Base-by-base conservation (phyloP, 2,329 filamentous ascomycete genomes). In the Epichloe amarillans region DNA sequence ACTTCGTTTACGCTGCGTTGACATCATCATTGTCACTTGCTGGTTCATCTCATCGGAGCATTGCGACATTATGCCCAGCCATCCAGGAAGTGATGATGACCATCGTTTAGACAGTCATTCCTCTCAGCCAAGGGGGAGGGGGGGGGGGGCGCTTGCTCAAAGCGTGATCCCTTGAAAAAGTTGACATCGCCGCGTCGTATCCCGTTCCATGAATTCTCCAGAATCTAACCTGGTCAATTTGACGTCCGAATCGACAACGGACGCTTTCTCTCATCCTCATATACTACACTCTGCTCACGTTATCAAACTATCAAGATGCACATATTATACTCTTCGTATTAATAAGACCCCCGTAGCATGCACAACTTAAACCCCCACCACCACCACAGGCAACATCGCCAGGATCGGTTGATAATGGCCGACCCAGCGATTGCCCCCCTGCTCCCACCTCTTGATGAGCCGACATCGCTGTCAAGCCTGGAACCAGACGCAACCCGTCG, bases 401-500 rank as follows among this genome's bases (percentile, higher is more conserved):
- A 48, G n/a, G 10, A 47, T 15, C 23, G 11, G 17, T 36, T 14
- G 19, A 43, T 37, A 17, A 50, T 50, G 48, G 11, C 21, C n/a
- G 46, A 52, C 36, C 23, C 30, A 3, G 11, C 23, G 12, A 49
- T 33, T 21, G 44, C 47, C 6, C 52, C 23, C 23, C 49, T 53
- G 30, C 49, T 53, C 4, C 46, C 35, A 3, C 33, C 52, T 8
- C 37, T 15, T 5, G 38, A 42, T 8, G 17, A 49, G 11, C 19
- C 12, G 14, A 21, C 10, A 17, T 17, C 50, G 3, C 35, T 39
- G 4, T 37, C 50, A 15, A 19, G 19, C 35, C 19, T 41, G 12
- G 23, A 47, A 38, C 42, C 49, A 49, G 43, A 43, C 21, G 11
- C 52, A 39, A 45, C 49, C 38, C 37, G 47, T 30, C 46, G 52